phyloP scores from a whole-genome alignment of 208 protist species.

The Acanthamoeba lugdunensis region DNA sequence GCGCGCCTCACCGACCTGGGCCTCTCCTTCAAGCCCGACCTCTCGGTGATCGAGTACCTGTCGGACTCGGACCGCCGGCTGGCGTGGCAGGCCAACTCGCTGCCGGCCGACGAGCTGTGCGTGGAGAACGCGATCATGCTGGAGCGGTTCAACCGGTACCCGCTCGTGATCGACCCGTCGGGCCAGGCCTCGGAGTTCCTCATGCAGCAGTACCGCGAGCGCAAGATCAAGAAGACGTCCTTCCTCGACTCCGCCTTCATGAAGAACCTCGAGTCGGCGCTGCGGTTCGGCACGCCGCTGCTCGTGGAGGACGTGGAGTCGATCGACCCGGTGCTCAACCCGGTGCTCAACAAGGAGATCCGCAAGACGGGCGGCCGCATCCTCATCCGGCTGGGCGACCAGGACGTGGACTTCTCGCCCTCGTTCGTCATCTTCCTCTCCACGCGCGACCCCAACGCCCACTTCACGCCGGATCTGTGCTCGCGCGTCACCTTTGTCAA shows the following conservation, averaged over 20 bases:
- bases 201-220: conserved; percentile 88
- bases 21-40: conserved; percentile 89
- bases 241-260: conserved; percentile 92
- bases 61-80: conserved; percentile 92
- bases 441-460: conserved; percentile 94
- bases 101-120: conserved; percentile 96
- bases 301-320: conserved; percentile 98
- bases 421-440: conserved; percentile 96
- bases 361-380: conserved; percentile 93
- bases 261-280: conserved; percentile 97
- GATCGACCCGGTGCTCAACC: conserved; percentile 97
- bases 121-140: conserved; percentile 98
- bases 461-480: conserved; percentile 92
- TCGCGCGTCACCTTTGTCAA: conserved; percentile 77
- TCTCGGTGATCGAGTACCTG: conserved; percentile 94
- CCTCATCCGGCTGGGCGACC: conserved; percentile 94
- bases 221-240: conserved; percentile 84
- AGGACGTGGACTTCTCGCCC: conserved; percentile 97
- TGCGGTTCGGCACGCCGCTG: conserved; percentile 98
- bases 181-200: conserved; percentile 95
- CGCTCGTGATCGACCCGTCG: conserved; percentile 98
- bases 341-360: conserved; percentile 97
- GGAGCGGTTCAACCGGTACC: conserved; percentile 92
- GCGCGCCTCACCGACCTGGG: conserved; percentile 84
- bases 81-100: conserved; percentile 92